Base-by-base conservation (phyloP, 2,329 filamentous ascomycete species). In the Calonectria henricotiae region DNA sequence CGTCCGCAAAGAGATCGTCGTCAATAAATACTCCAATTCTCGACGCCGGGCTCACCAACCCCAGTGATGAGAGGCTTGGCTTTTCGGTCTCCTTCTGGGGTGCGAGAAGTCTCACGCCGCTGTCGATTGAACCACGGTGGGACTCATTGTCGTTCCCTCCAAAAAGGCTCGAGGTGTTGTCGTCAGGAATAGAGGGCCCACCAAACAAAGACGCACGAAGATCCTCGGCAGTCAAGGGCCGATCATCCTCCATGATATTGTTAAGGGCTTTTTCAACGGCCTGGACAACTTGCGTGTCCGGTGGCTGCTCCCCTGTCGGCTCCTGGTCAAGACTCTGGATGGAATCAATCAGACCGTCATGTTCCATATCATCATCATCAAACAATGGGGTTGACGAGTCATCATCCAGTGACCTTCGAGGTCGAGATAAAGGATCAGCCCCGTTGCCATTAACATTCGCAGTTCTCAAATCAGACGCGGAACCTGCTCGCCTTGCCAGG, bases 241-340 rank as follows among this genome's bases (percentile, higher is more conserved):
- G 90, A 58, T 93, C 90, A 74, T 95, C 91, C 74, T 94, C 94
- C 86, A 99, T 93, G 72, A 99, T 99, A 73, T 95, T 93, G 74
- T 93, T 97, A 60, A 99, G 86, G 17, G 95, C 96, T 74, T 93
- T 91, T 80, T 98, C 95, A 89, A 99, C 96, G 4, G 94, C 96
- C 82, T 97, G 91, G 6, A 99, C 95, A 32, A 98, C 92, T 70
- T 92, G 89, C 0, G 89, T 93, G 77, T 98, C 93, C 6, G 93
- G 92, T 0, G 86, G 86, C 68, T 86, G 87, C 11, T 88, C 86
- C n/a, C 84, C 85, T 11, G 71, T 67, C 8, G 73, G 49, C 47
- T 94, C 93, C 55, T 92, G 91, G 25, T 95, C 94, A 9, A 97
- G 85, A 74, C 95, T 98, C 62, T 94, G 89, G 0, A 93, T 89